phyloP scores from a whole-genome alignment of 2,329 filamentous ascomycete genomes.

The Clarireedia paspali region DNA sequence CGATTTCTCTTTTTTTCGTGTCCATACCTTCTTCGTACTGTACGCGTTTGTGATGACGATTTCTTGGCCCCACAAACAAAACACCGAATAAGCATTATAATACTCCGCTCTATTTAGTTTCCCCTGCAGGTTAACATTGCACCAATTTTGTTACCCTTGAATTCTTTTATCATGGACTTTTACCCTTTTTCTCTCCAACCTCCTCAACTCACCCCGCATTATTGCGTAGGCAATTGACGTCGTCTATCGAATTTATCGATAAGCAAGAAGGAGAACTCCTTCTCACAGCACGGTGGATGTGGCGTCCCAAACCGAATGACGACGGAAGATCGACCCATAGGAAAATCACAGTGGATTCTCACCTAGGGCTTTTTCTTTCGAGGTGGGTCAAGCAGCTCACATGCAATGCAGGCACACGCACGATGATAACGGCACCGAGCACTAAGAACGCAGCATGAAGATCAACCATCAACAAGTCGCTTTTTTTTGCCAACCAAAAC shows the following conservation, averaged over 20 bases:
- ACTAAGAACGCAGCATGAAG: background rate
- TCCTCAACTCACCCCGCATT: background rate
- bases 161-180: background rate
- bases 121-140: background rate
- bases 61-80: background rate
- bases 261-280: too few species aligned
- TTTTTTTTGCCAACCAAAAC: background rate
- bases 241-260: too few species aligned
- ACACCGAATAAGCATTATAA: background rate
- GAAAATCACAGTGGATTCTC: too few species aligned
- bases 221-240: background rate
- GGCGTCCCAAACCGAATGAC: too few species aligned
- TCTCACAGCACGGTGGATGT: too few species aligned
- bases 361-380: background rate
- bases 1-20: too few species aligned
- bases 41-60: background rate
- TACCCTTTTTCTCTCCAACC: background rate
- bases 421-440: background rate
- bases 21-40: background rate
- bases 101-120: background rate
- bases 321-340: too few species aligned
- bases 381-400: background rate
- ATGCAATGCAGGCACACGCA: background rate
- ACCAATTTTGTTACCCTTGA: background rate
- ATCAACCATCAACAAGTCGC: background rate